These are phyloP conservation scores for Samsoniella hepiali DNA, from an alignment of 2,329 filamentous ascomycete species.

Conservation along the genomic window DNA sequence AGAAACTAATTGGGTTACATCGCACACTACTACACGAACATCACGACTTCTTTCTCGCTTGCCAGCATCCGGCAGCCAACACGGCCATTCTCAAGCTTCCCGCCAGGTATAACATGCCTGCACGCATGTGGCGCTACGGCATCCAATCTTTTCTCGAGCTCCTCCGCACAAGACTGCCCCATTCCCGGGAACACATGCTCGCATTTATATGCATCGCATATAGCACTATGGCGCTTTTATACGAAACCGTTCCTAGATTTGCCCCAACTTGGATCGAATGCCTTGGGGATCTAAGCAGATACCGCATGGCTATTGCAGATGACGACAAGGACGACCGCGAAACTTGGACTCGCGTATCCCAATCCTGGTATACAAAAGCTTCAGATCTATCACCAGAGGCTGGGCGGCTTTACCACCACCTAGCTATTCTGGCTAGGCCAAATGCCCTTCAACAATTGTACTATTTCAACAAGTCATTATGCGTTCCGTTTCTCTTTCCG, in stretches of 20 bases:
- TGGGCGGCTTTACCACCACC: slow-evolving; percentile 81
- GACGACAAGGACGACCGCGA: slow-evolving; percentile 72
- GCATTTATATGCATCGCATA: slow-evolving; percentile 88
- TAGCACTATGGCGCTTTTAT: slow-evolving; percentile 81
- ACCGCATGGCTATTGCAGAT: slow-evolving; percentile 87
- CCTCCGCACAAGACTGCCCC: slow-evolving; percentile 69
- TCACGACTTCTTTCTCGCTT: slow-evolving; percentile 82
- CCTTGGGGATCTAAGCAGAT: slow-evolving; percentile 79
- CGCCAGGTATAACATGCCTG: slow-evolving; percentile 85
- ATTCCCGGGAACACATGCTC: slow-evolving; percentile 82
- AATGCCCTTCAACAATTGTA: slow-evolving; percentile 69
- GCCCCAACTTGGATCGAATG: slow-evolving; percentile 93
- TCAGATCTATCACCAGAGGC: slow-evolving; percentile 72
- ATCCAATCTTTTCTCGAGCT: slow-evolving; percentile 84
- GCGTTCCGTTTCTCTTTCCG: slow-evolving; percentile 62
- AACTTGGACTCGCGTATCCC: slow-evolving; percentile 75
- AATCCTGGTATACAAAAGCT: slow-evolving; percentile 81
- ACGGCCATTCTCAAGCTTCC: slow-evolving; percentile 65
- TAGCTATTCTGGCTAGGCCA: slow-evolving; percentile 73
- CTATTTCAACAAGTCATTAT: slow-evolving; percentile 69
- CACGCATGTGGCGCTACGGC: slow-evolving; percentile 89
- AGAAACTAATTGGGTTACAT: slow-evolving; percentile 78
- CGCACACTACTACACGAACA: slow-evolving; percentile 78
- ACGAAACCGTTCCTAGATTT: slow-evolving; percentile 80
- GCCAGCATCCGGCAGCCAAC: slow-evolving; percentile 77